Conservation (phyloP, 2,329 filamentous ascomycete genomes). For the Calonectria henricotiae region DNA sequence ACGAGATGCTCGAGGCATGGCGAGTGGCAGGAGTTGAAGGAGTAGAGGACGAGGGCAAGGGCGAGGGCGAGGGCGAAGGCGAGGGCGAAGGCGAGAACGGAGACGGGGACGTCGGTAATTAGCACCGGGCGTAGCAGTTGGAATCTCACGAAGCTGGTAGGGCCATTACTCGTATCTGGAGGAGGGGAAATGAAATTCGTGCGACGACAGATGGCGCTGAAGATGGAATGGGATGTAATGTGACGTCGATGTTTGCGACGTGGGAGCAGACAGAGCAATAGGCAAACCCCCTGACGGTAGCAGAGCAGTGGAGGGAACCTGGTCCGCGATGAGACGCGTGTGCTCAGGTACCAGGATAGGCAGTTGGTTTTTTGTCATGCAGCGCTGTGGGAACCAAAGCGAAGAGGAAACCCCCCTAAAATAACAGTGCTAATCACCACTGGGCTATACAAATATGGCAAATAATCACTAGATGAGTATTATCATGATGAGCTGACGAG, state of each 20-base stretch:
- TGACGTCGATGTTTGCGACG: constrained; percentile 32
- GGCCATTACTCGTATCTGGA: constrained; percentile 43
- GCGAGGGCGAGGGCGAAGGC: background rate
- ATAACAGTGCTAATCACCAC: background rate
- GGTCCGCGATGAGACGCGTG: constrained; percentile 33
- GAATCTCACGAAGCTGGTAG: constrained; percentile 34
- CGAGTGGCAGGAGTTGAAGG: constrained; percentile 14
- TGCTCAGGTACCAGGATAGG: constrained; percentile 9
- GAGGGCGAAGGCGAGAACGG: background rate
- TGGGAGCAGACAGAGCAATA: constrained; percentile 17
- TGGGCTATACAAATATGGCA: background rate
- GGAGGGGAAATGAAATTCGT: background rate
- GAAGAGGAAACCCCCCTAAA: background rate
- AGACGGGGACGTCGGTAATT: constrained; percentile 18
- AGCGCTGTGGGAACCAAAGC: background rate
- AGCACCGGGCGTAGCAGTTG: constrained; percentile 20
- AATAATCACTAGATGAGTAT: constrained; percentile 1
- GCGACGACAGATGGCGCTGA: background rate
- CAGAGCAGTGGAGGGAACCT: constrained; percentile 22
- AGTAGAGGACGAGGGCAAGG: background rate
- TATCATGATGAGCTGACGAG: background rate
- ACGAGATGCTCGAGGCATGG: constrained; percentile 77
- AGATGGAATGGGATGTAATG: constrained; percentile 23
- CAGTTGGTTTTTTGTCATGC: background rate
- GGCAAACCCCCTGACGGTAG: constrained; percentile 30